Evolutionary conservation across 202 grass and related monocot genomes (phyloP), one percentile per base, ranked within the genome.

Genomic region (Miscanthus sacchariflorus): DNA sequence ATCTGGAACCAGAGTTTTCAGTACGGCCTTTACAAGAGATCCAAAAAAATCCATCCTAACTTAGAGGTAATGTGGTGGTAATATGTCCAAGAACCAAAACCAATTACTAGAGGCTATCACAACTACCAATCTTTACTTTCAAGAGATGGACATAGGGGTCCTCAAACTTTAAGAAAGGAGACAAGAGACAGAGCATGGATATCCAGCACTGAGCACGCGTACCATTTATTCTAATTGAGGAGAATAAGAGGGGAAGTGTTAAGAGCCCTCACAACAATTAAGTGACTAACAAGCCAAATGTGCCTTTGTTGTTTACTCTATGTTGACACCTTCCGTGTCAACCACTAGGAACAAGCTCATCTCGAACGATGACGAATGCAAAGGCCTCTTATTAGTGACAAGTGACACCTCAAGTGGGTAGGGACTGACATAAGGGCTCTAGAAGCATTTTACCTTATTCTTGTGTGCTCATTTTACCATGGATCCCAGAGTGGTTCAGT

Each of bases 281-380:
- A 52, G 49, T 49, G 43, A 74, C 23, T 4, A 76, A 7, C 14
- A 76, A 52, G 15, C 48, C 3, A 18, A 54, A 56, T 54, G 46
- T 0, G 5, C 27, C 74, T 77, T 54, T 77, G 28, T 77, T 54
- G 28, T 77, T 56, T 21, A 56, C 74, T 54, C 74, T 77, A 50
- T 76, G 45, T 52, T 82, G 78, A 87, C 74, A 58, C 80, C 74
- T 73, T 28, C 49, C 44, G 54, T 87, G 74, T 90, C 89, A 90
- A 90, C 59, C 80, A 90, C 65, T 72, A 45, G 36, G 45, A 28
- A 58, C 48, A 81, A 46, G 12, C 12, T 79, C 76, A 74, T 44
- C 50, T 78, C 17, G 48, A 82, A 83, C 64, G 21, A 76, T 77
- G 28, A 74, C 4, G 42, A 74, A 70, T 70, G 33, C 19, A 79